Percentiles rank a stretch among this genome's conserved stretches.
These are phyloP conservation scores for Alternaria tenuissima DNA, from an alignment of 2,329 filamentous ascomycete genomes.

Conservation along the genomic window DNA sequence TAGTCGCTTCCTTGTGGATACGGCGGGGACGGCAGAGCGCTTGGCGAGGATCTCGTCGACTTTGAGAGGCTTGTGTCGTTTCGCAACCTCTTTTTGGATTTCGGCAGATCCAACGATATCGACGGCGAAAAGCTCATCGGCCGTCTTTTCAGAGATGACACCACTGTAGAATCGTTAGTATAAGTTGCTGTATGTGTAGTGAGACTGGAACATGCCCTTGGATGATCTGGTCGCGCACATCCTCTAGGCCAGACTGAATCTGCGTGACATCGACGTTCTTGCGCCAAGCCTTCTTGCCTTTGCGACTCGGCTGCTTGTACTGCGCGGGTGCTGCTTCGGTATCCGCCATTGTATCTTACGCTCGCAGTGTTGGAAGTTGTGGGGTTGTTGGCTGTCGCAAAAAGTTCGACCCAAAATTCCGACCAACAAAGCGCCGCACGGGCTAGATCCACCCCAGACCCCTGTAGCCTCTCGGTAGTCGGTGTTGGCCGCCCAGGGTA, in stretches of 20 bases:
- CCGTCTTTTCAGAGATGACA: conserved; percentile 81
- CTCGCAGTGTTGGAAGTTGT: conserved; percentile 14
- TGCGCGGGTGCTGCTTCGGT: conserved; percentile 72
- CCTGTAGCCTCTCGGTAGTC: conserved; percentile 22
- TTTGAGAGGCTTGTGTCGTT: conserved; percentile 79
- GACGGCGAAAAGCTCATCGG: conserved; percentile 83
- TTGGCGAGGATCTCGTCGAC: conserved; percentile 89
- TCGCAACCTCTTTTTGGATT: conserved; percentile 71
- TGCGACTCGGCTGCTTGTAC: conserved; percentile 87
- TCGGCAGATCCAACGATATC: conserved; percentile 76
- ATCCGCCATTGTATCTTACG: conserved; percentile 27
- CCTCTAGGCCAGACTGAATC: conserved; percentile 81
- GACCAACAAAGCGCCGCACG: conserved; percentile 17
- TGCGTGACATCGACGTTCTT: conserved; percentile 97
- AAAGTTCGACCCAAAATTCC: conserved; percentile 26
- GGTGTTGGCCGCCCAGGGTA: conserved; percentile 17
- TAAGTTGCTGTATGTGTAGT: not conserved
- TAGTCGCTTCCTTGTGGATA: conserved; percentile 79
- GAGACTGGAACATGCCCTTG: conserved; percentile 70
- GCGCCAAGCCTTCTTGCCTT: conserved; percentile 98
- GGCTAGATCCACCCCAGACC: conserved; percentile 13
- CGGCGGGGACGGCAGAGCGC: conserved; percentile 81
- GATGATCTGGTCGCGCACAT: conserved; percentile 88
- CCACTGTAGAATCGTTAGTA: conserved; percentile 65
- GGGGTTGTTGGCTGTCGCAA: conserved; percentile 22